Percentiles rank a stretch among this genome's conserved stretches.
Evolutionary conservation across 768 basidiomycete species (phyloP).

Genomic region (Mycena metata): DNA sequence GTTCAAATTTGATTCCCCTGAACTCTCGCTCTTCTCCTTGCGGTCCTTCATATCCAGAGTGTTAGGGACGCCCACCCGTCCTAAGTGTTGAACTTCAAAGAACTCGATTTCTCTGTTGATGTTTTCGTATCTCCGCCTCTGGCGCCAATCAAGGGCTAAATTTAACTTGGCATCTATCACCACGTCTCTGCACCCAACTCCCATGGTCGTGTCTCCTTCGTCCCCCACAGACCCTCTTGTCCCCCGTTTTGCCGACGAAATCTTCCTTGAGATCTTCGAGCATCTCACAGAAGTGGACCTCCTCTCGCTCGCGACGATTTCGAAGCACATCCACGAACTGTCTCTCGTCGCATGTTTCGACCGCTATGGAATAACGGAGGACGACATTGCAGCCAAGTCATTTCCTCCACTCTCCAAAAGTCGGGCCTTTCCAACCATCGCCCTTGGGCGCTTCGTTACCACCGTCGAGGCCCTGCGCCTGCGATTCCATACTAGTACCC

Average conservation of each 20-base stretch:
- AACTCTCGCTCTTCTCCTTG: too few relatives aligned
- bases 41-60: too few relatives aligned
- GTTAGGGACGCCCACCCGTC: too few relatives aligned
- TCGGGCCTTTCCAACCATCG: slow-evolving; percentile 24
- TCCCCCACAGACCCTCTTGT: not conserved
- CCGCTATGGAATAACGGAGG: slow-evolving; percentile 24
- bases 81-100: too few relatives aligned
- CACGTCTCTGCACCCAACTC: not conserved
- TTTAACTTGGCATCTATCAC: too few relatives aligned
- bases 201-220: not conserved
- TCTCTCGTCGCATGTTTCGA: slow-evolving; percentile 14
- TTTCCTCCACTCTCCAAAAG: slow-evolving; percentile 10
- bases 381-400: not conserved
- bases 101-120: too few relatives aligned
- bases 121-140: too few relatives aligned
- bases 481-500: not conserved
- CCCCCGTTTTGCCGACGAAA: slow-evolving; percentile 4
- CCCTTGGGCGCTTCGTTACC: slow-evolving; percentile 19
- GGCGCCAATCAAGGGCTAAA: too few relatives aligned
- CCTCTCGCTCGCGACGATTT: slow-evolving; percentile 14
- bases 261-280: slow-evolving; percentile 23
- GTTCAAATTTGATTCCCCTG: too few relatives aligned
- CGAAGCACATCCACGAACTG: slow-evolving; percentile 22
- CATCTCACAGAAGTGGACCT: slow-evolving; percentile 17
- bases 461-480: not conserved